Conservation (phyloP, 2,329 filamentous ascomycete genomes). For the Cadophora malorum region DNA sequence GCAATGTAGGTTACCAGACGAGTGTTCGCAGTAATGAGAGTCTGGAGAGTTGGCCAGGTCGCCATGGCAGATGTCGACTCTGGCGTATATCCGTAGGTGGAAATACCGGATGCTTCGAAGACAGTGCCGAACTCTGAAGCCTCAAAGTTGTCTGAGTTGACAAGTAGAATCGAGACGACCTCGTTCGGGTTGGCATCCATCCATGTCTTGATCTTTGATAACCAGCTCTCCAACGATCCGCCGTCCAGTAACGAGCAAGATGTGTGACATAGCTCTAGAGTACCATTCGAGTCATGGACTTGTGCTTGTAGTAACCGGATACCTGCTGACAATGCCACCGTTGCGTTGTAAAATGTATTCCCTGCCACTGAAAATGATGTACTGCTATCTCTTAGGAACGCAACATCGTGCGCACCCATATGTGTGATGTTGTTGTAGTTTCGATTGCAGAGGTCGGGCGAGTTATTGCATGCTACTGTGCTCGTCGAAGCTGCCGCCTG, state of each 20-base stretch:
- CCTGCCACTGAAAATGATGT: constrained; percentile 52
- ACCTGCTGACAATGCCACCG: constrained; percentile 64
- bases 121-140: constrained; percentile 58
- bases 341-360: constrained; percentile 66
- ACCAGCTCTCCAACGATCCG: constrained; percentile 60
- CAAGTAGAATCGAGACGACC: constrained; percentile 67
- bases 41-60: constrained; percentile 74
- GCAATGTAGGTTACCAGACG: constrained; percentile 75
- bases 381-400: constrained; percentile 60
- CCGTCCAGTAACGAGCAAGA: constrained; percentile 64
- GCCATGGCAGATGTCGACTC: constrained; percentile 49
- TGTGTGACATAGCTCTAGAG: constrained; percentile 64
- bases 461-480: constrained; percentile 73
- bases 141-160: constrained; percentile 63
- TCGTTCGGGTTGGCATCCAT: constrained; percentile 64
- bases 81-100: constrained; percentile 65
- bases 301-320: constrained; percentile 70
- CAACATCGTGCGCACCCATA: constrained; percentile 71
- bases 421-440: constrained; percentile 79
- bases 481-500: constrained; percentile 37
- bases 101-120: constrained; percentile 60
- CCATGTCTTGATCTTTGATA: constrained; percentile 65
- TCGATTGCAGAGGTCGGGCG: constrained; percentile 72
- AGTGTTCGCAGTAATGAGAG: constrained; percentile 68
- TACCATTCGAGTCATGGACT: constrained; percentile 60